A percentile compares a stretch with the other conserved stretches of the same genome.
Evolutionary conservation across 768 basidiomycete genomes (phyloP).

Genomic region (Lyophyllum semitale): DNA sequence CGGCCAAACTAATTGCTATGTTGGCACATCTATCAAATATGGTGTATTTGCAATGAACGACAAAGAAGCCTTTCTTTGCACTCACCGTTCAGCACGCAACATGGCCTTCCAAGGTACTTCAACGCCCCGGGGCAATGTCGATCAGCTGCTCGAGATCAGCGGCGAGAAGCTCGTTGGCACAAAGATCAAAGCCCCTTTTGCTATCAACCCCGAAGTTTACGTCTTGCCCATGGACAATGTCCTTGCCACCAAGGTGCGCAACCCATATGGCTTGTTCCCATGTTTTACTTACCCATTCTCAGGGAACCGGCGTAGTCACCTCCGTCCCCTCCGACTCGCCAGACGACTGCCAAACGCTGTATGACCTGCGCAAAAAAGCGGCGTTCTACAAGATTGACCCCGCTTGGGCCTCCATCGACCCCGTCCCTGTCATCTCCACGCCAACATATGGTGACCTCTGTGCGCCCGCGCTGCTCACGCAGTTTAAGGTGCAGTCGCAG

Average conservation of each 20-base stretch:
- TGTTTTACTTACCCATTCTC: background rate
- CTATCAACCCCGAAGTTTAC: slow-evolving; percentile 82
- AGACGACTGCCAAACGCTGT: slow-evolving; percentile 89
- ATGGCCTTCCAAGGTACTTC: slow-evolving; percentile 95
- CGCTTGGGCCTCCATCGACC: slow-evolving; percentile 82
- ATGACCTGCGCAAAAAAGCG: slow-evolving; percentile 93
- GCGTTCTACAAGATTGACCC: slow-evolving; percentile 96
- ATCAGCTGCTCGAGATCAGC: slow-evolving; percentile 74
- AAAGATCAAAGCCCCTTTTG: slow-evolving; percentile 86
- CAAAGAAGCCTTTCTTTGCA: slow-evolving; percentile 86
- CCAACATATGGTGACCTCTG: slow-evolving; percentile 92
- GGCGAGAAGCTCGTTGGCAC: slow-evolving; percentile 85
- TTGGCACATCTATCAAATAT: slow-evolving; percentile 88
- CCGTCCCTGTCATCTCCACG: slow-evolving; percentile 85
- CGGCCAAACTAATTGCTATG: slow-evolving; percentile 98
- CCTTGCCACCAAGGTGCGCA: slow-evolving; percentile 81
- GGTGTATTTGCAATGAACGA: slow-evolving; percentile 89
- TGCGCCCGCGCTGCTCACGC: slow-evolving; percentile 79
- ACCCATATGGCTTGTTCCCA: background rate
- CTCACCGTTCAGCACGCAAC: slow-evolving; percentile 89
- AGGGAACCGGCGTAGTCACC: slow-evolving; percentile 98
- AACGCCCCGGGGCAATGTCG: slow-evolving; percentile 67
- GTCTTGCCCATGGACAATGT: slow-evolving; percentile 99
- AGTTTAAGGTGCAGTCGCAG: slow-evolving; percentile 93
- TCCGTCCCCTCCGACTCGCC: slow-evolving; percentile 98